Base-by-base conservation (phyloP, 345 rosid genomes). In the Dipteronia dyeriana region DNA sequence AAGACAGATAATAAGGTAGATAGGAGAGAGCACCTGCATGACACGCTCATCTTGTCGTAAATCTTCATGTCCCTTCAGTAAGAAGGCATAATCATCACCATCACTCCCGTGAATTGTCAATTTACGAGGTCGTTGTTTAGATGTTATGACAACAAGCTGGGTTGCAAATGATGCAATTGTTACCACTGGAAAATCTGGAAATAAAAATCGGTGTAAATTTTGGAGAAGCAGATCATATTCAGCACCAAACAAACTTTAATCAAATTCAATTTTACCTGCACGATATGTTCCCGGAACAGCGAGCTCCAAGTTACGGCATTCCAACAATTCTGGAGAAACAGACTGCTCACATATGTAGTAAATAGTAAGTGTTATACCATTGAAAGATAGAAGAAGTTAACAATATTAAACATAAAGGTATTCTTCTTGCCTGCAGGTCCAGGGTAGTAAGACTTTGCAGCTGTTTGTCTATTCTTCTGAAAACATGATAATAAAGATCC, bases 31-130 rank as follows among this genome's bases (percentile, higher is more conserved):
- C 75, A 95, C 99, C 98, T 96, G 99, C 99, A 96, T 96, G 82
- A 96, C 99, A 79, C 98, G 99, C 76, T 96, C 99, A 87, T 96
- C 98, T 78, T 96, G 99, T 82, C 99, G 97, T 62, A 96, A 80
- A 85, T 96, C 99, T 87, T 96, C 99, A 80, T 96, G 99, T 43
- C 99, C 98, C 87, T 96, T 96, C 75, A 96, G 87, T 89, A 96
- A 83, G 82, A 94, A 96, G 73, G 97, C 91, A 80, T 96, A 83
- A 71, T 92, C 98, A 82, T 92, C 91, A 64, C 99, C 99, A 71
- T 96, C 95, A 81, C 86, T 96, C 64, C 98, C 99, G 67, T 89
- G 91, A 87, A 96, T 96, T 66, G 99, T 96, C 88, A 96, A 87
- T 79, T 94, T 96, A 60, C 99, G 86, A 17, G 99, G 99, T 54